A percentile compares a stretch with the other conserved stretches of the same genome.
Evolutionary conservation across 495 filamentous ascomycete species (phyloP).

Genomic region (Glonium stellatum): DNA sequence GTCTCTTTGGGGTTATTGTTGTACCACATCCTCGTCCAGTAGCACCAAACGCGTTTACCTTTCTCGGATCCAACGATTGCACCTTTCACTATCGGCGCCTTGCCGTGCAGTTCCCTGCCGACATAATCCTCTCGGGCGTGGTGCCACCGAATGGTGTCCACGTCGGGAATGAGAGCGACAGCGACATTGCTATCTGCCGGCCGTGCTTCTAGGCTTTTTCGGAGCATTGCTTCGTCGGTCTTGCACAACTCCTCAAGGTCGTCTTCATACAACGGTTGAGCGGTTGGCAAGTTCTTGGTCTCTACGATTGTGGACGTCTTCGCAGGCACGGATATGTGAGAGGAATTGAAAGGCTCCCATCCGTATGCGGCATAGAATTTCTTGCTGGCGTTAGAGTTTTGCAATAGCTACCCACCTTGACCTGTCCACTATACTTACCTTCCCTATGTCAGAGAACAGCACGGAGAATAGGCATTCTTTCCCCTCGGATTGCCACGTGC

Average conservation of each 20-base stretch:
- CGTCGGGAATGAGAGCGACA: slow-evolving; percentile 67
- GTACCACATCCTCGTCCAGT: slow-evolving; percentile 73
- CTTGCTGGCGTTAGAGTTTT: slow-evolving; percentile 22
- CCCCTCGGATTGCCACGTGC: slow-evolving; percentile 44
- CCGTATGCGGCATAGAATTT: slow-evolving; percentile 77
- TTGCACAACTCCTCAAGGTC: slow-evolving; percentile 53
- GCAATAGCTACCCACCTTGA: background rate
- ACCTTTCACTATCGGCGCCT: slow-evolving; percentile 57
- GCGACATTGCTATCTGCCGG: slow-evolving; percentile 34
- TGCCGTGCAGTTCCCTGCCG: slow-evolving; percentile 46
- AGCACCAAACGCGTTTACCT: slow-evolving; percentile 61
- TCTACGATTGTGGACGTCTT: slow-evolving; percentile 27
- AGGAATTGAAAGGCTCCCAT: slow-evolving; percentile 67
- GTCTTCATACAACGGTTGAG: slow-evolving; percentile 40
- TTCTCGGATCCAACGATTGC: slow-evolving; percentile 50
- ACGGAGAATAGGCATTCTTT: slow-evolving; percentile 55
- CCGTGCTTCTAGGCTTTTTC: slow-evolving; percentile 32
- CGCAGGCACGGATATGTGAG: slow-evolving; percentile 60
- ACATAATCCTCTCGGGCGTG: slow-evolving; percentile 82
- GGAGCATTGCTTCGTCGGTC: slow-evolving; percentile 49
- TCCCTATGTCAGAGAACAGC: slow-evolving; percentile 92
- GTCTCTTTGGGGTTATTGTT: slow-evolving; percentile 36
- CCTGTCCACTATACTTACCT: slow-evolving; percentile 38
- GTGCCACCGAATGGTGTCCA: slow-evolving; percentile 74
- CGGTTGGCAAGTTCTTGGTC: slow-evolving; percentile 31